These are phyloP conservation scores for Aspergillus fructus DNA, from an alignment of 2,329 filamentous ascomycete genomes.

Conservation along the genomic window DNA sequence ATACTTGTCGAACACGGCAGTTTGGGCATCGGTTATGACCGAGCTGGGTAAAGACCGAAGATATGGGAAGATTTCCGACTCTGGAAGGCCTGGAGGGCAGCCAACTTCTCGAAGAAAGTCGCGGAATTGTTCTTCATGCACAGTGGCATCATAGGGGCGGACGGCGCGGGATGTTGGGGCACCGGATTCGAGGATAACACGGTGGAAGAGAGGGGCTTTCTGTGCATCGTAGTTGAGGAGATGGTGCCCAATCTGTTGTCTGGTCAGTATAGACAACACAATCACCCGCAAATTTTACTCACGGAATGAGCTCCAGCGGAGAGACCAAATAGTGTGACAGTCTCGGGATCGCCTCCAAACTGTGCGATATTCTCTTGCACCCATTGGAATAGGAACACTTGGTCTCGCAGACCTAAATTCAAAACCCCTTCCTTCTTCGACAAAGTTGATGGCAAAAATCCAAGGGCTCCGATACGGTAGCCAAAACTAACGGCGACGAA, in stretches of 20 bases:
- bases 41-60: slow-evolving; percentile 42
- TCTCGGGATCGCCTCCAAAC: slow-evolving; percentile 9
- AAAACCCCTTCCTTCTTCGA: slow-evolving; percentile 5
- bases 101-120: slow-evolving; percentile 41
- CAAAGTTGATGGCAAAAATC: slow-evolving; percentile 50
- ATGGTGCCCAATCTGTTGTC: slow-evolving; percentile 64
- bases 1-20: slow-evolving; percentile 46
- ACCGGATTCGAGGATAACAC: slow-evolving; percentile 49
- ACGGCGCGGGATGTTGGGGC: slow-evolving; percentile 49
- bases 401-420: slow-evolving; percentile 25
- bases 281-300: slow-evolving; percentile 11
- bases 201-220: slow-evolving; percentile 41
- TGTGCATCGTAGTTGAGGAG: slow-evolving; percentile 51
- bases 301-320: slow-evolving; percentile 14
- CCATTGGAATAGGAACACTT: slow-evolving; percentile 33
- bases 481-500: slow-evolving; percentile 48
- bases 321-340: slow-evolving; percentile 11
- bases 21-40: slow-evolving; percentile 41
- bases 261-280: not conserved
- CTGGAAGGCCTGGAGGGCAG: slow-evolving; percentile 26
- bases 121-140: slow-evolving; percentile 48
- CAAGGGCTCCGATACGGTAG: slow-evolving; percentile 53
- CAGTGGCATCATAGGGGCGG: slow-evolving; percentile 38
- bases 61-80: slow-evolving; percentile 39
- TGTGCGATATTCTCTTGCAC: slow-evolving; percentile 9